These are phyloP conservation scores for Mycena sp. DNA, from an alignment of 1,284 basidiomycete genomes.

Conservation along the genomic window DNA sequence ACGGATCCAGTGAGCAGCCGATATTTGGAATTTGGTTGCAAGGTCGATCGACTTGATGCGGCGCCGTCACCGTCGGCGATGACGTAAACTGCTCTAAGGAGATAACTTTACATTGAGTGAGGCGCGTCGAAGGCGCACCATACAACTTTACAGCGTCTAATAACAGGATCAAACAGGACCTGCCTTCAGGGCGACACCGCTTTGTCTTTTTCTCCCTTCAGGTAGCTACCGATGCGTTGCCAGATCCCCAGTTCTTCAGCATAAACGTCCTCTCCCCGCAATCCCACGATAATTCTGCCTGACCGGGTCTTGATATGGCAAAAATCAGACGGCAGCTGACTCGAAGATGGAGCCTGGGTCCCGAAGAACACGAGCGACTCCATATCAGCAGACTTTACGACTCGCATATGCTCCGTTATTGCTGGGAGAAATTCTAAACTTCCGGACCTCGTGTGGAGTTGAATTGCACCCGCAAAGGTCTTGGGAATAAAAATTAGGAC, in stretches of 20 bases:
- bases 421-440: constrained; percentile 11
- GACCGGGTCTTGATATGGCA: constrained; percentile 38
- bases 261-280: constrained; percentile 48
- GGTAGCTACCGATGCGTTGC: constrained; percentile 43
- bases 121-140: too few relatives aligned
- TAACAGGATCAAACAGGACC: neutral
- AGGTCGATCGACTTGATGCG: neutral
- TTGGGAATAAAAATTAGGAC: constrained; percentile 6
- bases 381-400: constrained; percentile 8
- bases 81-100: neutral
- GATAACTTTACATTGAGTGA: too few relatives aligned
- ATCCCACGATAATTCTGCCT: constrained; percentile 49
- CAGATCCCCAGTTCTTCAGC: constrained; percentile 46
- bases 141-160: neutral
- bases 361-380: constrained; percentile 22
- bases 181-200: constrained; percentile 7
- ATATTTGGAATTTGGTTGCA: constrained; percentile 16
- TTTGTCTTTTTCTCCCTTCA: constrained; percentile 13
- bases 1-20: constrained; percentile 18
- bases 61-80: constrained; percentile 5
- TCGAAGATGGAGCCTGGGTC: constrained; percentile 11
- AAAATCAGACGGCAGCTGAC: constrained; percentile 14
- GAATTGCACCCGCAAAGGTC: constrained; percentile 17
- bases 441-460: constrained; percentile 13
- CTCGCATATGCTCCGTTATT: neutral